A percentile compares a stretch with the other conserved stretches of the same genome.
These are phyloP conservation scores for Boeremia lycopersici DNA, from an alignment of 2,329 filamentous ascomycete genomes.

Conservation along the genomic window DNA sequence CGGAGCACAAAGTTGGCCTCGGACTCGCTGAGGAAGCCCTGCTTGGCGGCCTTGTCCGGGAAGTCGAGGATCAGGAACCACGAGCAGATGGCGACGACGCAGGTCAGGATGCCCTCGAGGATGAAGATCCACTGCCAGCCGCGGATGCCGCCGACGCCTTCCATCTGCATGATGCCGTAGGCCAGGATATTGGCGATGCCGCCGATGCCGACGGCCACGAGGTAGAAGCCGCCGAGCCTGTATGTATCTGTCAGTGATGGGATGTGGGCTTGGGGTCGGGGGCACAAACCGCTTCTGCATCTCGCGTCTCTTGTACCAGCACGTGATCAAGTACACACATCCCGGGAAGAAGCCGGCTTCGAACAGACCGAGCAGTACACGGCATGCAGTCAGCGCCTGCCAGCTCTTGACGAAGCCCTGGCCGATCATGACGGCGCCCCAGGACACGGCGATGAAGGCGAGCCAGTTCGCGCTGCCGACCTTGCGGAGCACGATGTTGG, in stretches of 20 bases:
- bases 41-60: slow-evolving; percentile 32
- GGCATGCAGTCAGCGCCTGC: slow-evolving; percentile 27
- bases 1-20: slow-evolving; percentile 28
- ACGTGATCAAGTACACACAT: slow-evolving; percentile 37
- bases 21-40: slow-evolving; percentile 27
- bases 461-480: slow-evolving; percentile 39
- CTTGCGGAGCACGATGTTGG: slow-evolving; percentile 32
- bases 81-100: slow-evolving; percentile 31
- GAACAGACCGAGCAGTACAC: slow-evolving; percentile 31
- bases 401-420: slow-evolving; percentile 35
- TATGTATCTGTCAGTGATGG: background rate
- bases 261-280: no score
- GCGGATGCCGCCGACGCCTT: slow-evolving; percentile 26
- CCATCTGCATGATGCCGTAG: slow-evolving; percentile 38
- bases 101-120: slow-evolving; percentile 36
- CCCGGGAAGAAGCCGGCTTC: slow-evolving; percentile 38
- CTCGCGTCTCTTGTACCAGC: slow-evolving; percentile 36
- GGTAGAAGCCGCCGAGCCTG: slow-evolving; percentile 31
- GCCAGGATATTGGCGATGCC: slow-evolving; percentile 37
- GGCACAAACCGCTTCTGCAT: slow-evolving; percentile 30
- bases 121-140: slow-evolving; percentile 43
- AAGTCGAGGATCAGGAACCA: slow-evolving; percentile 39
- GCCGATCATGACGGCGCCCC: slow-evolving; percentile 36
- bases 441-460: slow-evolving; percentile 30
- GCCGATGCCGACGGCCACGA: slow-evolving; percentile 34